Conservation (phyloP, 352 stramenopile species). For the Globisporangium splendens region DNA sequence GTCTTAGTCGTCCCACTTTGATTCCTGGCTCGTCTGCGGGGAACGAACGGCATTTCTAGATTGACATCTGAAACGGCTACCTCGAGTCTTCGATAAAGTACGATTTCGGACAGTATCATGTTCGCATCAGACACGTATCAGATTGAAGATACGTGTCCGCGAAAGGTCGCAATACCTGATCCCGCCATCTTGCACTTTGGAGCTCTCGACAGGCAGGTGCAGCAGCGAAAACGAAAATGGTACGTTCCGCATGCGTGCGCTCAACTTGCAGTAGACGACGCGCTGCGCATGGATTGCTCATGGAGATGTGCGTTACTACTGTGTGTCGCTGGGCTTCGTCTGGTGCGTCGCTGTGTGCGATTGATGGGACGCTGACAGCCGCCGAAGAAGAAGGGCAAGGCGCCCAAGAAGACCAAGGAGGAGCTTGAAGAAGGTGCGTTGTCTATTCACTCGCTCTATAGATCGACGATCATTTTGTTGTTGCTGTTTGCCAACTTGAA, state of each 20-base stretch:
- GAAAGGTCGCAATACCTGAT: not conserved
- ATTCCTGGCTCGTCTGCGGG: no score
- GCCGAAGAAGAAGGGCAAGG: constrained; percentile 78
- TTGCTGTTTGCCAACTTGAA: not conserved
- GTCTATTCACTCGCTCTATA: not conserved
- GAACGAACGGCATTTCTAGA: no score
- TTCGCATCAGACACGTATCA: no score
- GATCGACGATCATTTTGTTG: not conserved
- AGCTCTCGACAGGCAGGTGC: not conserved
- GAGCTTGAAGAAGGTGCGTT: constrained; percentile 62
- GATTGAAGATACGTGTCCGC: not conserved
- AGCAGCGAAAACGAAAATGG: not conserved
- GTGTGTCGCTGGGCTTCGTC: not conserved
- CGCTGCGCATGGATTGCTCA: not conserved
- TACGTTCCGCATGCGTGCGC: not conserved
- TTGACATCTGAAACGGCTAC: no score
- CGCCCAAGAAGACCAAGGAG: constrained; percentile 79
- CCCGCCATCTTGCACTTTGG: not conserved
- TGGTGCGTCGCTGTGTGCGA: not conserved
- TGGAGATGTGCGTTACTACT: not conserved
- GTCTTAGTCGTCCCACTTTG: no score
- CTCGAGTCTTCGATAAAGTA: no score
- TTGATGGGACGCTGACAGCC: constrained; percentile 22
- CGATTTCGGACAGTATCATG: no score
- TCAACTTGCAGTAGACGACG: not conserved